Conservation (phyloP, 2,329 filamentous ascomycete genomes). For the Claviceps sp. region DNA sequence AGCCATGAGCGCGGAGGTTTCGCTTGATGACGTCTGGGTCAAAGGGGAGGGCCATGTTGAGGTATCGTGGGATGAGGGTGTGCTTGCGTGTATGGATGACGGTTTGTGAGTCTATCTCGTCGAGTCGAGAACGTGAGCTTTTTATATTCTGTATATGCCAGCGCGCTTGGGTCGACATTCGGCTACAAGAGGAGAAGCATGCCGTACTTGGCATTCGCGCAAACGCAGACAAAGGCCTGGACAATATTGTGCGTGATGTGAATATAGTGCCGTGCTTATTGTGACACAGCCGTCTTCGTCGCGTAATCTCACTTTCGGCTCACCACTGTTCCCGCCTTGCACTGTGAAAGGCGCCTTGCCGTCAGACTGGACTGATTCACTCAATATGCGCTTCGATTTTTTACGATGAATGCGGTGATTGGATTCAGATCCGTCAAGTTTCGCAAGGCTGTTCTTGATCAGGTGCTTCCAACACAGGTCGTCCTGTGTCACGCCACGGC, state of each 20-base stretch:
- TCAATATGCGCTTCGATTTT: no score
- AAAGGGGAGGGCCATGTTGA: slow-evolving; percentile 8
- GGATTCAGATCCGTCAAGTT: no score
- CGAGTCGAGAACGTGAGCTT: background rate
- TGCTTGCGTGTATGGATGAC: background rate
- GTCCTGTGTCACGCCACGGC: no score
- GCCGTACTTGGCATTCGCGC: background rate
- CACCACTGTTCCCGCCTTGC: background rate
- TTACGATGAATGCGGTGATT: no score
- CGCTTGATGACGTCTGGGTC: slow-evolving; percentile 9
- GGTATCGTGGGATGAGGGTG: background rate
- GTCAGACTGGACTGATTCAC: background rate
- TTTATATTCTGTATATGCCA: background rate
- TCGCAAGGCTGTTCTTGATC: no score
- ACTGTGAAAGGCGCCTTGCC: background rate
- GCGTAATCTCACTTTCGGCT: background rate
- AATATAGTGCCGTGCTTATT: background rate
- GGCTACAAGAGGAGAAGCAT: no score
- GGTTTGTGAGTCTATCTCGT: background rate
- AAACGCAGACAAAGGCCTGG: background rate
- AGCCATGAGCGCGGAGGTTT: slow-evolving; percentile 10
- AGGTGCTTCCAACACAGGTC: no score
- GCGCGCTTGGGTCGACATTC: no score
- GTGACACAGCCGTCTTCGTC: background rate
- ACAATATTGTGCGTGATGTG: background rate